Conservation (phyloP, 2,329 filamentous ascomycete species). For the Berkeleyomyces basicola region DNA sequence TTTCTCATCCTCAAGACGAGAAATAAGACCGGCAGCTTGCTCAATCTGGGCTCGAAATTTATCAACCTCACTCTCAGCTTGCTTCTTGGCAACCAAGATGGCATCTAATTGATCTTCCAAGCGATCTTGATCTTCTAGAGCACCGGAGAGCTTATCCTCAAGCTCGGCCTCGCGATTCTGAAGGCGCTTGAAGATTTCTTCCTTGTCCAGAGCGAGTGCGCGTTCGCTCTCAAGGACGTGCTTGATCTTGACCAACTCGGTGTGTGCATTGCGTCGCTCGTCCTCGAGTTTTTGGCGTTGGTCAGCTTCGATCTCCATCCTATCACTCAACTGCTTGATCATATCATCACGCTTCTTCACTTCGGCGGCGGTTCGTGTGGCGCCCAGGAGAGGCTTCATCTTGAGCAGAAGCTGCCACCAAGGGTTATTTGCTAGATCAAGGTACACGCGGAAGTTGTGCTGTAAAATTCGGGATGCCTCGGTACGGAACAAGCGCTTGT, state of each 20-base stretch:
- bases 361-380: conserved; percentile 78
- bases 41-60: conserved; percentile 68
- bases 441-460: conserved; percentile 80
- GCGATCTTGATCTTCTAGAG: conserved; percentile 83
- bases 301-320: conserved; percentile 59
- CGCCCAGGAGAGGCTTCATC: conserved; percentile 89
- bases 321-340: conserved; percentile 72
- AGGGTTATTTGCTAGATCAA: conserved; percentile 75
- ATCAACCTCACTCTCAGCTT: conserved; percentile 70
- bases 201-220: conserved; percentile 89
- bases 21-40: conserved; percentile 77
- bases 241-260: conserved; percentile 77
- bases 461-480: conserved; percentile 93
- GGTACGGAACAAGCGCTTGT: conserved; percentile 85
- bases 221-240: conserved; percentile 91
- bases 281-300: conserved; percentile 75
- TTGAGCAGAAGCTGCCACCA: conserved; percentile 95
- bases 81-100: conserved; percentile 75
- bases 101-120: conserved; percentile 88
- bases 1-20: conserved; percentile 75
- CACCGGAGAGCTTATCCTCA: conserved; percentile 79
- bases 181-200: conserved; percentile 96
- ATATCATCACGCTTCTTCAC: conserved; percentile 91
- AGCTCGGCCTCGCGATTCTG: conserved; percentile 84
- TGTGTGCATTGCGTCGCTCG: conserved; percentile 70